Percentiles rank a stretch among this genome's conserved stretches.
These are phyloP conservation scores for Leccinellum luteum DNA, from an alignment of 768 basidiomycete species.

Conservation along the genomic window DNA sequence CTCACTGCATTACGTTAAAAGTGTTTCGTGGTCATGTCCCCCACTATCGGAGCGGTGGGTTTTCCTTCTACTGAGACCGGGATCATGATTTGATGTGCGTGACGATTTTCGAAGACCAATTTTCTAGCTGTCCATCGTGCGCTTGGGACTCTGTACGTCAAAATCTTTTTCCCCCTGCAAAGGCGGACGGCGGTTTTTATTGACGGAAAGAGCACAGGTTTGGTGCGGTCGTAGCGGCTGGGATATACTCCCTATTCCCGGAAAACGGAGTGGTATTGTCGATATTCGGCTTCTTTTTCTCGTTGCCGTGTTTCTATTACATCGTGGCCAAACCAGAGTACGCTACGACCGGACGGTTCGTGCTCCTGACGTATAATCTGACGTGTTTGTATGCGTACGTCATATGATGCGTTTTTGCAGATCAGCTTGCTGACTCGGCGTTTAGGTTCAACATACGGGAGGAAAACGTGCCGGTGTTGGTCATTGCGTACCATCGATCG, in stretches of 20 bases:
- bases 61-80: neutral
- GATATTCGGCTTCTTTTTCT: slow-evolving; percentile 84
- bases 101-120: slow-evolving; percentile 61
- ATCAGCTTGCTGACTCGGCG: neutral
- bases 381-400: slow-evolving; percentile 71
- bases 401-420: neutral
- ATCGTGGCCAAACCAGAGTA: slow-evolving; percentile 78
- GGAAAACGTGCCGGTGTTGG: slow-evolving; percentile 55
- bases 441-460: slow-evolving; percentile 78
- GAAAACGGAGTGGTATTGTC: slow-evolving; percentile 73
- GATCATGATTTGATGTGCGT: slow-evolving; percentile 10
- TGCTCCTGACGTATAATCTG: slow-evolving; percentile 85
- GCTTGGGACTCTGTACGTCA: slow-evolving; percentile 74
- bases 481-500: slow-evolving; percentile 76
- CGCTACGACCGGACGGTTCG: slow-evolving; percentile 73
- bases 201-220: slow-evolving; percentile 43
- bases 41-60: slow-evolving; percentile 81
- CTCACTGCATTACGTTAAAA: slow-evolving; percentile 24
- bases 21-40: slow-evolving; percentile 91
- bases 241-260: slow-evolving; percentile 70
- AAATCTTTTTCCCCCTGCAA: neutral
- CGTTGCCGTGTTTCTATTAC: slow-evolving; percentile 91
- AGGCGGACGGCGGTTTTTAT: neutral
- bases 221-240: slow-evolving; percentile 76
- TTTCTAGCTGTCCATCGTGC: slow-evolving; percentile 80